These are phyloP conservation scores for Cystobasidium onofrii DNA, from an alignment of 768 basidiomycete genomes.

Conservation along the genomic window DNA sequence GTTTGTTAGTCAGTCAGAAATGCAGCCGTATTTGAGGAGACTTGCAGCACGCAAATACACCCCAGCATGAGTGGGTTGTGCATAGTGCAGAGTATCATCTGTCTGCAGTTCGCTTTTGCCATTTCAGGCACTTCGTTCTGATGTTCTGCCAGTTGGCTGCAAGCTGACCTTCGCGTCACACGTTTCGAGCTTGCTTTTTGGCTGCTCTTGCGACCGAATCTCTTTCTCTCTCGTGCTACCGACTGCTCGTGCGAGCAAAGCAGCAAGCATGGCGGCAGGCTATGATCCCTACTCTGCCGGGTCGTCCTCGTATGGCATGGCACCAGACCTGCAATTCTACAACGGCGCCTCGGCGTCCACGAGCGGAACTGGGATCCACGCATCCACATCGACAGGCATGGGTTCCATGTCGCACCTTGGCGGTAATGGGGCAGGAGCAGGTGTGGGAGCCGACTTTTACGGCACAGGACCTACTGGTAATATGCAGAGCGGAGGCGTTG, in stretches of 20 bases:
- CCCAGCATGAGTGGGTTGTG: too few species aligned
- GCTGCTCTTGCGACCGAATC: neutral
- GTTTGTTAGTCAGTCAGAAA: too few species aligned
- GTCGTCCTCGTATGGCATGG: conserved; percentile 18
- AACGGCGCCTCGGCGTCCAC: conserved; percentile 7
- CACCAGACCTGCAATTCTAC: conserved; percentile 32
- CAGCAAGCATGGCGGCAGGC: neutral
- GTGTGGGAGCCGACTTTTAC: conserved; percentile 15
- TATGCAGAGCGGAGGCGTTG: conserved; percentile 13
- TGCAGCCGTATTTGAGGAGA: too few species aligned
- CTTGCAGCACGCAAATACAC: too few species aligned
- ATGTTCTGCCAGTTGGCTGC: neutral
- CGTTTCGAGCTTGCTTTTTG: neutral
- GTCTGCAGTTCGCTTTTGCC: too few species aligned
- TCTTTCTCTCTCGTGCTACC: neutral
- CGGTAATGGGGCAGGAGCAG: conserved; percentile 4
- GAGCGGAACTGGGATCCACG: conserved; percentile 8
- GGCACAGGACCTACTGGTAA: conserved; percentile 10
- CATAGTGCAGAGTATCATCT: too few species aligned
- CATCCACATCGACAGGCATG: conserved; percentile 26
- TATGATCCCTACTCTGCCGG: conserved; percentile 18
- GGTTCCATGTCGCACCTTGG: conserved; percentile 26
- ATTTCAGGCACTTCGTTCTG: too few species aligned
- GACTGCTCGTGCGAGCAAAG: neutral
- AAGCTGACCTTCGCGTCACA: neutral